A percentile compares a stretch with the other conserved stretches of the same genome.
phyloP scores from a whole-genome alignment of 768 basidiomycete genomes.

The Trametes cinnabarina region DNA sequence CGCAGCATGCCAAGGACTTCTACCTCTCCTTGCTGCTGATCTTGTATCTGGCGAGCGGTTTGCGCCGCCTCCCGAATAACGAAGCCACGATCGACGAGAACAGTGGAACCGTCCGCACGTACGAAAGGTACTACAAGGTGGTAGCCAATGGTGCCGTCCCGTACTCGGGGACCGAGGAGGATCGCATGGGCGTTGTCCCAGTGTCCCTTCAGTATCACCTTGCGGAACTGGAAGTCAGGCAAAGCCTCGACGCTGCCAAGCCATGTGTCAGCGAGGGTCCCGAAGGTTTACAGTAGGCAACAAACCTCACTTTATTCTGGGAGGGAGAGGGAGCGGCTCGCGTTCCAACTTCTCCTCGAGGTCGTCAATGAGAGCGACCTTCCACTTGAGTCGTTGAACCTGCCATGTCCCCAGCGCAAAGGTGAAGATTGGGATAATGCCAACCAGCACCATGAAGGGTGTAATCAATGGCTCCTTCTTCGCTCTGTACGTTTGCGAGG shows the following conservation, averaged over 20 bases:
- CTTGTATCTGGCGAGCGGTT: conserved; percentile 13
- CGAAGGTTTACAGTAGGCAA: conserved; percentile 4
- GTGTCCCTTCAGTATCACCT: conserved; percentile 72
- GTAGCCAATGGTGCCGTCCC: conserved; percentile 84
- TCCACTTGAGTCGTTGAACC: conserved; percentile 91
- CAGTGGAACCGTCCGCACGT: conserved; percentile 75
- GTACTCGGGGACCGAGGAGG: conserved; percentile 81
- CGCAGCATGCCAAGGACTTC: conserved; percentile 86
- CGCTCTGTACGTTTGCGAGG: conserved; percentile 44
- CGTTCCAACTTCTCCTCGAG: conserved; percentile 85
- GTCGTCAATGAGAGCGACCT: conserved; percentile 89
- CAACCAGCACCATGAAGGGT: conserved; percentile 71
- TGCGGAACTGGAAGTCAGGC: conserved; percentile 87
- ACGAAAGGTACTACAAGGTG: conserved; percentile 85
- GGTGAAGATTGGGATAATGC: conserved; percentile 86
- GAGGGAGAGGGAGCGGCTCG: conserved; percentile 75
- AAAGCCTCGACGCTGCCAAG: conserved; percentile 62
- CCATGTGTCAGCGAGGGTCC: neutral
- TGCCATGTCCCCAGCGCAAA: conserved; percentile 94
- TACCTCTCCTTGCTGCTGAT: conserved; percentile 52
- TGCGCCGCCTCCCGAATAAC: conserved; percentile 58
- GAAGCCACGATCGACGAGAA: conserved; percentile 93
- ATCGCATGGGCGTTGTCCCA: conserved; percentile 82
- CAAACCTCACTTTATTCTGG: conserved; percentile 73
- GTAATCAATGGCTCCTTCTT: conserved; percentile 61